Base-by-base conservation (phyloP, 2,329 filamentous ascomycete genomes). In the Fusarium piperis region DNA sequence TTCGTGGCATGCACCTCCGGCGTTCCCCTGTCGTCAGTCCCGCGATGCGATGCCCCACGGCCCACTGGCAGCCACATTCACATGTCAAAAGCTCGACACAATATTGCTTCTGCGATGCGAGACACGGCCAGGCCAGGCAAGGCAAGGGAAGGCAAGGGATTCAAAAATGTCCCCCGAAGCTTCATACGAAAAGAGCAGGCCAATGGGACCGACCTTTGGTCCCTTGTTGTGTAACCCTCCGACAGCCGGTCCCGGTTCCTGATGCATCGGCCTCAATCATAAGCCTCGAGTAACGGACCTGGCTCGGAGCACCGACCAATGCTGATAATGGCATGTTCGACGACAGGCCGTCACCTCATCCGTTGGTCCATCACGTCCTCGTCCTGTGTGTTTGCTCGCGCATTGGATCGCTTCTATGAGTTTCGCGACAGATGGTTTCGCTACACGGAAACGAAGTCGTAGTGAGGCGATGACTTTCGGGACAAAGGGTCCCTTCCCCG, bases 51-150 rank as follows among this genome's bases (percentile, higher is more conserved):
- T 39, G 58, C 59, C 28, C 62, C 36, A 51, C 35, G 62, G 36
- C 26, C 70, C 72, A 65, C 71, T 66, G 66, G 67, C 72, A 78
- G 78, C 77, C 78, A 78, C 78, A 75, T 76, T 79, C 78, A 79
- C 78, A 79, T 79, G 78, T 75, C 76, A 77, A 59, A 60, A 70
- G 56, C 53, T 56, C 35, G 36, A 46, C 9, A 16, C 39, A n/a
- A 58, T 41, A 23, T 26, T 30, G 39, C 20, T 23, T 13, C 36
- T 28, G 7, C 26, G 44, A 28, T 56, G 38, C 58, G 28, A 46
- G 32, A 62, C 57, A 46, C 36, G 44, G 58, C 51, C 56, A 41
- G 61, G 20, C 51, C 61, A 10, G 30, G 9, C 30, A 5, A 32
- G 30, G 23, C 30, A 32, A 48, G 30, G 23, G 5, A 32, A 48